These are phyloP conservation scores for Coemansia sp. DNA, from an alignment of 192 early-diverging fungal species.

Conservation along the genomic window DNA sequence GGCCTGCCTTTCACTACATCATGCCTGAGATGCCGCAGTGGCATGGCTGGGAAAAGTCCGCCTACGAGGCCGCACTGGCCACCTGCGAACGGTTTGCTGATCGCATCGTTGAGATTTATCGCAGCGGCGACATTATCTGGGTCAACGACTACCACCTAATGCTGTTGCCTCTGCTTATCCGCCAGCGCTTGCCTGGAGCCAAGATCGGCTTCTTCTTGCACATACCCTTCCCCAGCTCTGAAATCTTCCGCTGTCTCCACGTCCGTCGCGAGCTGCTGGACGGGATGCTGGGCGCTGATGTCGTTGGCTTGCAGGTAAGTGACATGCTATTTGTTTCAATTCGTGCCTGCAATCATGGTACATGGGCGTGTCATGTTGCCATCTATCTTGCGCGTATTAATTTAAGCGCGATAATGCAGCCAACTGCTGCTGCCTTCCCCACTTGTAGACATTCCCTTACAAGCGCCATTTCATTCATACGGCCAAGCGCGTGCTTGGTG, in stretches of 20 bases:
- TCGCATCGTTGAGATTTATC: constrained; percentile 72
- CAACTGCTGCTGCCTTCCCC: neutral
- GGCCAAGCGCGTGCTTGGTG: constrained; percentile 82
- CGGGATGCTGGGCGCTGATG: constrained; percentile 84
- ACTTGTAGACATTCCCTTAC: constrained; percentile 86
- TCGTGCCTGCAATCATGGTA: neutral
- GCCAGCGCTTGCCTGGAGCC: constrained; percentile 78
- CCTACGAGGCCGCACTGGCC: constrained; percentile 80
- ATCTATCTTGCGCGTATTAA: constrained; percentile 14
- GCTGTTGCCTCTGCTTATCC: constrained; percentile 85
- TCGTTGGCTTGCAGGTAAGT: constrained; percentile 78
- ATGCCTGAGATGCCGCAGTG: constrained; percentile 84
- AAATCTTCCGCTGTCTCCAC: constrained; percentile 90
- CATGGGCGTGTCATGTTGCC: neutral
- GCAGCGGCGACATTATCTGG: constrained; percentile 89
- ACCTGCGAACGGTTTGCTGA: constrained; percentile 88
- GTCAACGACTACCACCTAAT: constrained; percentile 98
- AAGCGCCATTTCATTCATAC: constrained; percentile 87
- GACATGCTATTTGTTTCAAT: neutral
- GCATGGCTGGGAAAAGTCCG: constrained; percentile 70
- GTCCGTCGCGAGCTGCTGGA: constrained; percentile 83
- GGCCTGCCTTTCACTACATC: constrained; percentile 97
- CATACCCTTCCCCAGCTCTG: constrained; percentile 94
- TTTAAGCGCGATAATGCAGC: constrained; percentile 31
- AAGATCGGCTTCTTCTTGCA: constrained; percentile 96